phyloP scores from a whole-genome alignment of 2,329 filamentous ascomycete genomes.

The Rhexocercosporidium sp. region DNA sequence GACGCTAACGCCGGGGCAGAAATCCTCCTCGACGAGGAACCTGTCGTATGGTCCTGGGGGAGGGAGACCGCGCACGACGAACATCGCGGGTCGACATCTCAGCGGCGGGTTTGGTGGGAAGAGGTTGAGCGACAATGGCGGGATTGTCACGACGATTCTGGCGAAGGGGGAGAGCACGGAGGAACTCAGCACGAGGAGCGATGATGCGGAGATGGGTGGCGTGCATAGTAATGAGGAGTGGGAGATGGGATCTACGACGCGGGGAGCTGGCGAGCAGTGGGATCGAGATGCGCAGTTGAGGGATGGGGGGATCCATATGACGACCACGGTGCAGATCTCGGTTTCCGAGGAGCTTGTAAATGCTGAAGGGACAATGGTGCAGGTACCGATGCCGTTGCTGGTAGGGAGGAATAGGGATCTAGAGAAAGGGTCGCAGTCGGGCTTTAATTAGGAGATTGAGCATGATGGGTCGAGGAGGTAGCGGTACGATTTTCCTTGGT shows the following conservation, averaged over 20 bases:
- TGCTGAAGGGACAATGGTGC: not conserved
- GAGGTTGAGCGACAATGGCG: conserved; percentile 19
- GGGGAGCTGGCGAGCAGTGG: not conserved
- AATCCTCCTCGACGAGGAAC: conserved; percentile 2
- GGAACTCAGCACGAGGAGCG: conserved; percentile 9
- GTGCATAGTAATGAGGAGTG: conserved; percentile 5
- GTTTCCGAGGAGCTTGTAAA: conserved; percentile 18
- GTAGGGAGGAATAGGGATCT: not conserved
- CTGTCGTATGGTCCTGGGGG: not conserved
- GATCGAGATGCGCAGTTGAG: not conserved
- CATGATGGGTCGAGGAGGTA: not conserved
- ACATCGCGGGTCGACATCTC: conserved; percentile 13
- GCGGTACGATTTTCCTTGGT: too few species aligned
- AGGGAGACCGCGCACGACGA: conserved; percentile 13
- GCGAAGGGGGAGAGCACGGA: conserved; percentile 22
- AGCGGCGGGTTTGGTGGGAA: conserved; percentile 18
- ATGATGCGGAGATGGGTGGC: conserved; percentile 21
- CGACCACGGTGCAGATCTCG: conserved; percentile 22
- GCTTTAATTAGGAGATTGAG: conserved; percentile 11
- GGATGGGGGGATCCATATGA: conserved; percentile 19
- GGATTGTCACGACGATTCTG: conserved; percentile 19
- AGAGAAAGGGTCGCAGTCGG: not conserved
- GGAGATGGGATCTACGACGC: conserved; percentile 2
- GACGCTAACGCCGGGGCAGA: conserved; percentile 19
- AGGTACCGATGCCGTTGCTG: not conserved